phyloP scores from a whole-genome alignment of 1,139 yeast genomes.

The Pichia terricola region DNA sequence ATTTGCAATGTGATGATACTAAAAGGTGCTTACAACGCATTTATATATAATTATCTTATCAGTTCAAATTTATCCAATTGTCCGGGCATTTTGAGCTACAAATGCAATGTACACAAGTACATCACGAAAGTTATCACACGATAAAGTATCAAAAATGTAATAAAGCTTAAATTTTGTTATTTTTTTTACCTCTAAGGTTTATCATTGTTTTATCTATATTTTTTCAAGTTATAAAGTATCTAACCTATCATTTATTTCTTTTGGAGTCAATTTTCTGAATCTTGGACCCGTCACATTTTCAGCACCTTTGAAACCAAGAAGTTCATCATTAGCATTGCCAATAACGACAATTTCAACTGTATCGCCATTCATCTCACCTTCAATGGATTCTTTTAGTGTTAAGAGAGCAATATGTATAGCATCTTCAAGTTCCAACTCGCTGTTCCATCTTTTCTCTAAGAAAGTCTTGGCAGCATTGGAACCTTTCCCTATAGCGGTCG shows the following conservation, averaged over 20 bases:
- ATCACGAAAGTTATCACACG: no score
- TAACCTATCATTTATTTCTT: conserved; percentile 90
- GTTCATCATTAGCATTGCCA: conserved; percentile 72
- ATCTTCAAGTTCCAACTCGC: conserved; percentile 92
- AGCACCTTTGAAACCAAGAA: conserved; percentile 84
- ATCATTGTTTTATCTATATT: no score
- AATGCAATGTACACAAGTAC: no score
- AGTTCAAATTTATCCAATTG: no score
- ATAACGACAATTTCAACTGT: conserved; percentile 89
- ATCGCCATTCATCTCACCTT: conserved; percentile 95
- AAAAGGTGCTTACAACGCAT: no score
- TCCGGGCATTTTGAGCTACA: no score
- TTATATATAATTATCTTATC: no score
- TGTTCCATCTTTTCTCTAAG: conserved; percentile 96
- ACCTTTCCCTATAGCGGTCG: conserved; percentile 97
- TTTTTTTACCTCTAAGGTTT: no score
- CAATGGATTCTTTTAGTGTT: conserved; percentile 92
- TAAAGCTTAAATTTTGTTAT: no score
- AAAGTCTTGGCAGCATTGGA: conserved; percentile 92
- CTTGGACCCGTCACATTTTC: conserved; percentile 71
- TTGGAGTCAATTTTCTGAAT: conserved; percentile 72
- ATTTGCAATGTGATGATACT: no score
- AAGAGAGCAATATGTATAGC: conserved; percentile 94
- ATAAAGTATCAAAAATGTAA: no score
- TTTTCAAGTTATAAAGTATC: conserved; percentile 46